A percentile compares a stretch with the other conserved stretches of the same genome.
phyloP scores from a whole-genome alignment of 2,329 filamentous ascomycete species.

The Calonectria multiphialidica region DNA sequence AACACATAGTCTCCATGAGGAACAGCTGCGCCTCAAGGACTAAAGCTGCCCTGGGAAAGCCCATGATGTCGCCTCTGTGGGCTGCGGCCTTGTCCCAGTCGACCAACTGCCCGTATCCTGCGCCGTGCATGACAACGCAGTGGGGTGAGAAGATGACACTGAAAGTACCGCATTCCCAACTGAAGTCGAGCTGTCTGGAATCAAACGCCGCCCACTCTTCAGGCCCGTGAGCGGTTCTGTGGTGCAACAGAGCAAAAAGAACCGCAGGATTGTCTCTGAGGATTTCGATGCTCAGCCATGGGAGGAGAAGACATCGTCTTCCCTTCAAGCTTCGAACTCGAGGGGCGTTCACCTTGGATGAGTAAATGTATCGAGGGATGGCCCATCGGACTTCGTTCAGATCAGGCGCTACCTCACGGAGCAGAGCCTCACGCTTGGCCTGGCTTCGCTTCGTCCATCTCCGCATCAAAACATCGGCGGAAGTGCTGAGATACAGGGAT shows the following conservation, averaged over 20 bases:
- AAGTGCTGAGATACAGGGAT: background rate
- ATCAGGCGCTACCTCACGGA: background rate
- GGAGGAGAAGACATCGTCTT: background rate
- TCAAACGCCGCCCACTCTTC: background rate
- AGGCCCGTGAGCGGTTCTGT: background rate
- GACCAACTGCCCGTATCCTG: background rate
- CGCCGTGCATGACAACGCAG: slow-evolving; percentile 5
- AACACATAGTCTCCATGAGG: background rate
- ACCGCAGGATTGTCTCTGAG: background rate
- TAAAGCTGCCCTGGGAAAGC: background rate
- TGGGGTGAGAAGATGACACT: background rate
- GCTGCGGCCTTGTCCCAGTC: background rate
- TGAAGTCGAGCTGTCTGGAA: background rate
- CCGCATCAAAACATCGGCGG: background rate
- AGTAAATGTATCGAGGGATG: background rate
- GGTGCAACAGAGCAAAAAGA: background rate
- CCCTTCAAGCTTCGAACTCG: background rate
- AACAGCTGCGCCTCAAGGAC: background rate
- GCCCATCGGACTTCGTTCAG: slow-evolving; percentile 1
- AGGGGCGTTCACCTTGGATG: background rate
- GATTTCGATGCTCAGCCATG: background rate
- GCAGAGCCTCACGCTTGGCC: background rate
- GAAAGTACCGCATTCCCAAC: background rate
- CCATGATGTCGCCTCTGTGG: background rate
- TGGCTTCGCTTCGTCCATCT: slow-evolving; percentile 1